phyloP scores from a whole-genome alignment of 108 stramenopile genomes.

The Schizochytrium sp. region DNA sequence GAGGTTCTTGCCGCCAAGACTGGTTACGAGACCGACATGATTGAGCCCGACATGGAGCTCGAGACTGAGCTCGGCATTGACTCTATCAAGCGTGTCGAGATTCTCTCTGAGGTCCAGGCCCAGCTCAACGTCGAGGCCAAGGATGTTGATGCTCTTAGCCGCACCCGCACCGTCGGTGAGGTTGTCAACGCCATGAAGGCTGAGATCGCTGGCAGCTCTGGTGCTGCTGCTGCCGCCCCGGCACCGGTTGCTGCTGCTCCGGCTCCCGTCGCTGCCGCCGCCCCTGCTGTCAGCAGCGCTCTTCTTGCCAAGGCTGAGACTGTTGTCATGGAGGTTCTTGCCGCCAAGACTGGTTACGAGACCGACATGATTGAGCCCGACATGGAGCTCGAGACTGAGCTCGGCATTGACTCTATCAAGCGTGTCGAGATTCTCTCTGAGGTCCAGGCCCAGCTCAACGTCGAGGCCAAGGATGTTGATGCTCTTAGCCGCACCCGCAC shows the following conservation, averaged over 20 bases:
- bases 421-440: slow-evolving; percentile 35
- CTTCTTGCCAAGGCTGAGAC: neutral
- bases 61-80: slow-evolving; percentile 46
- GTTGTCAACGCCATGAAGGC: too few species aligned
- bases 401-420: slow-evolving; percentile 51
- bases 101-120: slow-evolving; percentile 27
- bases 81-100: slow-evolving; percentile 51
- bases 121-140: too few species aligned
- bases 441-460: neutral
- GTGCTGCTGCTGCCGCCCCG: too few species aligned
- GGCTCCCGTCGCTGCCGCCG: neutral
- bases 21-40: slow-evolving; percentile 36
- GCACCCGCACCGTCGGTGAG: too few species aligned
- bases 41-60: slow-evolving; percentile 46
- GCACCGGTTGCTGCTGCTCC: too few species aligned
- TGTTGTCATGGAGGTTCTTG: slow-evolving; percentile 24
- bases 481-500: slow-evolving; percentile 43
- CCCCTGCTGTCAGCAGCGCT: neutral
- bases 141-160: too few species aligned
- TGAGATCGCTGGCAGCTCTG: too few species aligned
- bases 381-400: slow-evolving; percentile 51
- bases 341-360: slow-evolving; percentile 43
- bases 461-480: slow-evolving; percentile 37
- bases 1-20: slow-evolving; percentile 47
- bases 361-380: slow-evolving; percentile 28